Evolutionary conservation across 164 flowering plant species (phyloP).

Genomic region (Taxillus chinensis): DNA sequence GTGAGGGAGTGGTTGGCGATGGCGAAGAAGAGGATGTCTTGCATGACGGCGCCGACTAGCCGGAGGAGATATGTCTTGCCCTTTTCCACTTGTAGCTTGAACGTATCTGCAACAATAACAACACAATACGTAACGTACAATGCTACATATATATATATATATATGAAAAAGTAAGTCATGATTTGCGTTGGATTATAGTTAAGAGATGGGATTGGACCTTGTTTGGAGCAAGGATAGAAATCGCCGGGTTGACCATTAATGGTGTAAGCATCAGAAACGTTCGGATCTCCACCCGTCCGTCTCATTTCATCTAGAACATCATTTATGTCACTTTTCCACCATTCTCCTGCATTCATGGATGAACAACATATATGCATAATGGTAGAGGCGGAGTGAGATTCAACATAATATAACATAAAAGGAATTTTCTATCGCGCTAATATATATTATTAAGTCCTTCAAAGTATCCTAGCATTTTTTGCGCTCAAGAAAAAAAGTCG

Average conservation of each 20-base stretch:
- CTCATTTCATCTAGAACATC: conserved; percentile 4
- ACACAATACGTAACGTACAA: not conserved
- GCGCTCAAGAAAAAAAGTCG: too few species aligned
- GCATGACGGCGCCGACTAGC: conserved; percentile 22
- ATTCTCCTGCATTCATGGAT: conserved; percentile 13
- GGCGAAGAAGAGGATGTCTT: conserved; percentile 14
- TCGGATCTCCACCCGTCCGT: conserved; percentile 11
- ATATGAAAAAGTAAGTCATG: too few species aligned
- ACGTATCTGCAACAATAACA: conserved; percentile 22
- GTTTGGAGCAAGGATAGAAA: conserved; percentile 20
- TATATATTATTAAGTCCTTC: too few species aligned
- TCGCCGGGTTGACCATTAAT: conserved; percentile 27
- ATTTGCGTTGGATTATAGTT: too few species aligned
- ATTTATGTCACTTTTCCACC: conserved; percentile 14
- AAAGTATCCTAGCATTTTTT: too few species aligned
- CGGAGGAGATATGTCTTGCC: conserved; percentile 35
- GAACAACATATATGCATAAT: too few species aligned
- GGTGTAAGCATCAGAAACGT: conserved; percentile 13
- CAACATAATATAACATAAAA: not conserved
- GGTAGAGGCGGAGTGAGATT: too few species aligned
- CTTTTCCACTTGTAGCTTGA: conserved; percentile 18
- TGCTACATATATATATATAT: too few species aligned
- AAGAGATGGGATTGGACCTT: conserved; percentile 7
- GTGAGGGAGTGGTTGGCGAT: conserved; percentile 14
- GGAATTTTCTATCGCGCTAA: too few species aligned